A percentile compares a stretch with the other conserved stretches of the same genome.
These are phyloP conservation scores for Micractinium sp. DNA, from an alignment of 139 green algal genomes.

Conservation along the genomic window DNA sequence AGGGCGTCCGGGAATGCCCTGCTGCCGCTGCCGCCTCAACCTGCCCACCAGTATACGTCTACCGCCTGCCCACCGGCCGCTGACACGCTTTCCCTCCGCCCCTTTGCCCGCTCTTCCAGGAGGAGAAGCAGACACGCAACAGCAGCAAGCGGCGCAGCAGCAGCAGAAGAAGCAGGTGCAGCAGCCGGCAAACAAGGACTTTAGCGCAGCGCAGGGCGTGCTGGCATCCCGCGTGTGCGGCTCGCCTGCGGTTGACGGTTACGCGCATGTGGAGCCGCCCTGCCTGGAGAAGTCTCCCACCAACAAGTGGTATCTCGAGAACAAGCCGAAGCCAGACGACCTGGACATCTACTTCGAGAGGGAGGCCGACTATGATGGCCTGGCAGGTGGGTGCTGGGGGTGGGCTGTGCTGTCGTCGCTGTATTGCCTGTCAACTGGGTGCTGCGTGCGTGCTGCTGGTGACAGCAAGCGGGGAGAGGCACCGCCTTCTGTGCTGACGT, in stretches of 20 bases:
- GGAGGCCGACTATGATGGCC: conserved; percentile 70
- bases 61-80: background rate
- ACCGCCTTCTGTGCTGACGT: no score
- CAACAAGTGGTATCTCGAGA: conserved; percentile 25
- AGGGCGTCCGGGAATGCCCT: background rate
- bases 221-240: conserved; percentile 59
- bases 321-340: conserved; percentile 35
- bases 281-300: conserved; percentile 68
- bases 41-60: background rate
- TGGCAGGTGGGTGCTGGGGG: conserved; percentile 54
- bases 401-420: background rate
- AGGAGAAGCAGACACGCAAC: background rate
- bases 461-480: no score
- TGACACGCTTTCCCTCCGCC: background rate
- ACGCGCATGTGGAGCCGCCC: conserved; percentile 67
- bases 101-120: no score
- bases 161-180: background rate
- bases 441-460: no score
- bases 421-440: background rate
- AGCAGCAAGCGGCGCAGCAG: background rate
- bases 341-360: conserved; percentile 52
- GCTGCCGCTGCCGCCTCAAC: background rate
- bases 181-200: background rate
- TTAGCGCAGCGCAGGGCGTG: background rate
- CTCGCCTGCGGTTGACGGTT: conserved; percentile 72